Base-by-base conservation (phyloP, 2,329 filamentous ascomycete species). In the Phyllosticta citriasiana region DNA sequence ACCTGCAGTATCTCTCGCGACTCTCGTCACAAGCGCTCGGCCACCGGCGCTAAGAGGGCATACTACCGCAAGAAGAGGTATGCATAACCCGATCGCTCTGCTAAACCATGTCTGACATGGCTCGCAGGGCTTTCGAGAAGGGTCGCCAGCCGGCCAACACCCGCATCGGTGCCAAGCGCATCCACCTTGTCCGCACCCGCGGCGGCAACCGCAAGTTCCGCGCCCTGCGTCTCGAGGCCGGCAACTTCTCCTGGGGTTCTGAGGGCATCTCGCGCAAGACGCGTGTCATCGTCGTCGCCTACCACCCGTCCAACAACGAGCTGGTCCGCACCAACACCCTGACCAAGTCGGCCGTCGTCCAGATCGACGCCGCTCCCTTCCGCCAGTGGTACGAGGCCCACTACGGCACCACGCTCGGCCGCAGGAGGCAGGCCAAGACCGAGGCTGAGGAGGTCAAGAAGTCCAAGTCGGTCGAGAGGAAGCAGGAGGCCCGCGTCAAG, bases 301-400 rank as follows among this genome's bases (percentile, higher is more conserved):
- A 91, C 89, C 95, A 99, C 83, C 95, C 94, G 67, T 97, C 93
- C 79, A 99, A 99, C 92, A 99, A 99, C 91, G 94, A 99, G 84
- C 87, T 99, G 73, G 92, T 99, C 84, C 94, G 94, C 77, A 99
- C 94, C 81, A 99, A 99, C 88, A 97, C 94, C 83, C 86, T 99
- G 79, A 99, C 94, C 85, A 95, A 92, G 84, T 91, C 91, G 77
- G 94, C 94, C 82, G 90, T 99, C 76, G 90, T 99, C 79, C 94
- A 99, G 85, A 84, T 99, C 81, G 94, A 99, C 80, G 94, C 95
- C 73, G 91, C 94, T 67, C 94, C 94, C 71, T 99, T 99, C 90
- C 86, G 94, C 79, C 93, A 97, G 84, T 99, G 94, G 94, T 99
- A 96, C 83, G 94, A 99, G 87, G 91, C 94, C 71, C 94, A 99